Evolutionary conservation across 176 grass and related monocot species (phyloP), one percentile per base, ranked within the genome.

Genomic region (Thinopyrum elongatum): DNA sequence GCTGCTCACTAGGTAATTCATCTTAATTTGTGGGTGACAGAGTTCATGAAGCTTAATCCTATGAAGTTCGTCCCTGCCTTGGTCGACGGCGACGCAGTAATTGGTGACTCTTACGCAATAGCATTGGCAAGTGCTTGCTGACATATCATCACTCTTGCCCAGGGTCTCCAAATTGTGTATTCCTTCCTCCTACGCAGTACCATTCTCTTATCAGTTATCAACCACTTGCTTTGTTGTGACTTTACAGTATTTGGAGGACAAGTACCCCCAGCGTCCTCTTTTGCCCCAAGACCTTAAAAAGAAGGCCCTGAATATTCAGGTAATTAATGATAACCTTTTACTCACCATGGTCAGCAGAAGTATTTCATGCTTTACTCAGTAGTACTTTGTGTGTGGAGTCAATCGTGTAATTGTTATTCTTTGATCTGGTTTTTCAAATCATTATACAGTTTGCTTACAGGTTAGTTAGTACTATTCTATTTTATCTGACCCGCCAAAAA

Each of bases 31-130:
- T 85, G 21, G 51, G 7, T 70, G 42, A 7, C 84, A 91, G 90
- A 91, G 87, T 91, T 88, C 51, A 10, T 82, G 31, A 91, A 88
- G 77, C 14, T 91, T 85, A 91, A 91, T 72, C 90, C 90, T 77
- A 88, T 85, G 86, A 91, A 85, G 63, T 88, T 91, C 1, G 90
- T 88, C 71, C 90, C 86, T 13, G 86, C 63, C 1, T 60, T 88
- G 39, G 77, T 82, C 0, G 82, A 88, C 8, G 77, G 31, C 0
- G 70, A 85, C 28, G 70, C 51, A 8, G 81, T 85, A 27, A 71
- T 91, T 0, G 89, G 85, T 1, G 85, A 91, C 25, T 91, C 89
- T 42, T 85, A 88, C 16, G 85, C 85, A 4, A 88, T 91, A 71
- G 49, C 63, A 71, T 19, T 91, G 85, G 89, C 77, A 77, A 88